Percentiles rank a stretch among this genome's conserved stretches.
These are phyloP conservation scores for Gossypium schwendimanii DNA, from an alignment of 441 rosid species.

Conservation along the genomic window DNA sequence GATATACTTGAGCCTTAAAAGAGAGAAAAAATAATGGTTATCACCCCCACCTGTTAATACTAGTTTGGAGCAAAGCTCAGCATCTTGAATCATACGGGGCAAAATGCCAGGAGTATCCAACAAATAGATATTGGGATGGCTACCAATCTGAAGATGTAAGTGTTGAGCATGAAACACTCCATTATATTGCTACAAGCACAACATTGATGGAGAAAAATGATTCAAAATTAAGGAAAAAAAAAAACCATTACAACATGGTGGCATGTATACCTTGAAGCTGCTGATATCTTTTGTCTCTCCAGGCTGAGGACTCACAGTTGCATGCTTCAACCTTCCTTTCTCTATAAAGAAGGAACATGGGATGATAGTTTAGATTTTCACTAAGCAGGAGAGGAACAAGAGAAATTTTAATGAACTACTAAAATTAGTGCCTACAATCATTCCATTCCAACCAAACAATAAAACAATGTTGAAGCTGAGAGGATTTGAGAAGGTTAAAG, in stretches of 20 bases:
- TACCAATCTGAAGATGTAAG: constrained; percentile 45
- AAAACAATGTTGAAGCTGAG: neutral
- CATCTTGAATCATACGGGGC: constrained; percentile 40
- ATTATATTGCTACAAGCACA: neutral
- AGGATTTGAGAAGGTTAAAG: neutral
- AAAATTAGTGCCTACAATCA: neutral
- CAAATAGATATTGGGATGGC: constrained; percentile 66
- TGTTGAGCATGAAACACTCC: neutral
- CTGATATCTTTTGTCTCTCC: constrained; percentile 70
- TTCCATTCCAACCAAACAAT: neutral
- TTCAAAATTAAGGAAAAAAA: neutral
- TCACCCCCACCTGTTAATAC: constrained; percentile 57
- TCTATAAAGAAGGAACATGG: constrained; percentile 28
- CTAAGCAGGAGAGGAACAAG: neutral
- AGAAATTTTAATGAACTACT: neutral
- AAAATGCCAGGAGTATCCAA: constrained; percentile 80
- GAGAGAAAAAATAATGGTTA: neutral
- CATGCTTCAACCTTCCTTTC: constrained; percentile 75
- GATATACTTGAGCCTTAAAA: neutral
- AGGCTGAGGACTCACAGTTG: constrained; percentile 55
- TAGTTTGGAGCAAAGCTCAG: constrained; percentile 55
- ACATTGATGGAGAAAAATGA: neutral
- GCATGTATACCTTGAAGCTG: constrained; percentile 57
- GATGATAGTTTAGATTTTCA: neutral
- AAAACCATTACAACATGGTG: neutral